These are phyloP conservation scores for Trichoderma reesei DNA, from an alignment of 495 filamentous ascomycete genomes.

Conservation along the genomic window DNA sequence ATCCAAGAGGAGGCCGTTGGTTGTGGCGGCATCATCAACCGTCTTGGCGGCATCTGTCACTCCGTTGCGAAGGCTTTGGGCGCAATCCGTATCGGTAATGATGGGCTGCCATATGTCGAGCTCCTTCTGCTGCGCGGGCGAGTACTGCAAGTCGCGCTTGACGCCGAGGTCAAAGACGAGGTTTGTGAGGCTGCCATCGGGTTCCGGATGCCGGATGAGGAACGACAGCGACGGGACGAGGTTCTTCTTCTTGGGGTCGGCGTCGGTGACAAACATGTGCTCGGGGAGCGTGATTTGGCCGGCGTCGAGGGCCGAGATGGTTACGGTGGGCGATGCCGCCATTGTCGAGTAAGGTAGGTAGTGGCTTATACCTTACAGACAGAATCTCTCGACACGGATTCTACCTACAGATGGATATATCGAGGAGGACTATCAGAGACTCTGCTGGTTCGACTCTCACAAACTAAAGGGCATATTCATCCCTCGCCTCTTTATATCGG, in stretches of 20 bases:
- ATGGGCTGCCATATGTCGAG: slow-evolving; percentile 30
- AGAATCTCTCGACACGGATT: too few relatives aligned
- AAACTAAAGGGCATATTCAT: too few relatives aligned
- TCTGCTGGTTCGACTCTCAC: too few relatives aligned
- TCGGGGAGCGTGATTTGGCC: slow-evolving; percentile 28
- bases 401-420: too few relatives aligned
- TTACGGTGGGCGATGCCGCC: slow-evolving; percentile 12
- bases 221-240: slow-evolving; percentile 32
- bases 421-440: too few relatives aligned
- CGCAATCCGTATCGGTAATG: slow-evolving; percentile 28
- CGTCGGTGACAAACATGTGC: slow-evolving; percentile 25
- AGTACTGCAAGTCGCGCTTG: slow-evolving; percentile 32
- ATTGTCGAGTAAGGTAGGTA: neutral
- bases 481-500: too few relatives aligned
- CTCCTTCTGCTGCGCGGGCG: slow-evolving; percentile 27
- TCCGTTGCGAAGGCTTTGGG: slow-evolving; percentile 24
- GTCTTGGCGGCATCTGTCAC: slow-evolving; percentile 11
- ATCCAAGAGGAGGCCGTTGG: slow-evolving; percentile 12
- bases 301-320: slow-evolving; percentile 23
- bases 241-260: slow-evolving; percentile 19
- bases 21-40: slow-evolving; percentile 1
- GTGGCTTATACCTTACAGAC: neutral
- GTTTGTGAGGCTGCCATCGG: slow-evolving; percentile 17
- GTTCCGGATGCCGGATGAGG: slow-evolving; percentile 23
- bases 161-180: slow-evolving; percentile 44